Evolutionary conservation across 2,329 filamentous ascomycete genomes (phyloP), one percentile per base, ranked within the genome.

Genomic region (Stagonosporopsis vannaccii): DNA sequence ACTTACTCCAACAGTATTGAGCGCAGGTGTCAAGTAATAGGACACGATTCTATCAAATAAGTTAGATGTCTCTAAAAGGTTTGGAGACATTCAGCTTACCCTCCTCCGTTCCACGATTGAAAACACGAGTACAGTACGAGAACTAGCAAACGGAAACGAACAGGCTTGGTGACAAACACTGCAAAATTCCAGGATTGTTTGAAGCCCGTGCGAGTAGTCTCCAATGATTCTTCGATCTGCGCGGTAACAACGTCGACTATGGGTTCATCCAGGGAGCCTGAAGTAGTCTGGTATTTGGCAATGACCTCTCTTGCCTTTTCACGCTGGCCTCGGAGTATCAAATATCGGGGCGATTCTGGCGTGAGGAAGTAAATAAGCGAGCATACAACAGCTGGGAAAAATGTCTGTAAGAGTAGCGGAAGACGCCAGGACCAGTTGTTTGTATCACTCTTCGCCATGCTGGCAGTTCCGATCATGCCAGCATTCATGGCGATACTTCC

Each of bases 81-180:
- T 36, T 20, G n/a, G 11, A 36, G n/a, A 2, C n/a, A 19, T 12
- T 7, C n/a, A 13, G 22, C 49, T 44, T 45, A 51, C 50, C 75
- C 35, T 35, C 79, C 78, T 9, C 79, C 79, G 44, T 79, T 80
- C 79, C 79, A 81, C 50, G 79, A 77, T 58, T 81, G 79, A 63
- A 81, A 81, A 42, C 79, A 53, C 1, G 77, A 80, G 61, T 82
- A 82, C 8, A 82, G 65, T 17, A 78, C 61, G 13, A 82, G 63
- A 9, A 81, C 76, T 1, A 81, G 51, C 4, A 81, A 68, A 22
- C 80, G 74, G 59, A 76, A 82, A 35, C 77, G 68, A 12, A 78
- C 79, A 1, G 72, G 61, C 60, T 75, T 78, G 13, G 77, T 80
- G 65, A 81, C 77, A 62, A 82, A 82, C 35, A 79, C 77, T 6